Conservation (phyloP, 768 basidiomycete species). For the Russula brevipes region DNA sequence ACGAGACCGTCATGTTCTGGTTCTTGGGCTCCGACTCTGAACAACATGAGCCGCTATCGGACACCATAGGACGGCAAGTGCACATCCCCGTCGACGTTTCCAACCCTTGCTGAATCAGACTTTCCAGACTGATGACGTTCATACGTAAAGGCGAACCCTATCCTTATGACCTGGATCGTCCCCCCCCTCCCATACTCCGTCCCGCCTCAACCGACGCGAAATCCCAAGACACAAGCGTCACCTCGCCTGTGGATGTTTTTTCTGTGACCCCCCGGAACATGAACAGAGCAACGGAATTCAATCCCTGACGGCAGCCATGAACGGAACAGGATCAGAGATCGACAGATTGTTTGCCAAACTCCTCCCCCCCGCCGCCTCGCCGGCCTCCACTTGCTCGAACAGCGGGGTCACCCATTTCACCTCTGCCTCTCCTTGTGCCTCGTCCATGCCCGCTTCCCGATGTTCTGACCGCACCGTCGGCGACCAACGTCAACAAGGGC, state of each 20-base stretch:
- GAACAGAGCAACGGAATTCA: slow-evolving; percentile 5
- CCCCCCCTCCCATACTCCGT: slow-evolving; percentile 50
- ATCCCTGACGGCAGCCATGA: slow-evolving; percentile 8
- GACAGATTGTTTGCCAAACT: slow-evolving; percentile 45
- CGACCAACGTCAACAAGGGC: slow-evolving; percentile 36
- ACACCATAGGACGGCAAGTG: slow-evolving; percentile 62
- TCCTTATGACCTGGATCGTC: slow-evolving; percentile 66
- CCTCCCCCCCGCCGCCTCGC: slow-evolving; percentile 28
- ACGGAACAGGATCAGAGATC: slow-evolving; percentile 34
- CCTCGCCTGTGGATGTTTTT: background rate
- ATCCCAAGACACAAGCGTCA: background rate
- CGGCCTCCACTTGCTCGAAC: slow-evolving; percentile 26
- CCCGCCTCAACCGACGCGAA: slow-evolving; percentile 30
- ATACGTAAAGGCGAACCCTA: slow-evolving; percentile 63
- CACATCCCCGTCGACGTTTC: background rate
- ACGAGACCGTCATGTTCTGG: slow-evolving; percentile 68
- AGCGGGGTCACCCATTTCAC: slow-evolving; percentile 44
- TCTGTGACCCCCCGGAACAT: background rate
- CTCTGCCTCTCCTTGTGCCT: slow-evolving; percentile 26
- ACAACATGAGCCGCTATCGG: slow-evolving; percentile 63
- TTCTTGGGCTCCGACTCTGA: slow-evolving; percentile 55
- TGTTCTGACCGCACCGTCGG: slow-evolving; percentile 25
- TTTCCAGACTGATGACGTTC: slow-evolving; percentile 44
- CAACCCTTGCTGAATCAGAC: background rate
- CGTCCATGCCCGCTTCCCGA: slow-evolving; percentile 24